Conservation (phyloP, 495 filamentous ascomycete species). For the Apodospora peruviana region DNA sequence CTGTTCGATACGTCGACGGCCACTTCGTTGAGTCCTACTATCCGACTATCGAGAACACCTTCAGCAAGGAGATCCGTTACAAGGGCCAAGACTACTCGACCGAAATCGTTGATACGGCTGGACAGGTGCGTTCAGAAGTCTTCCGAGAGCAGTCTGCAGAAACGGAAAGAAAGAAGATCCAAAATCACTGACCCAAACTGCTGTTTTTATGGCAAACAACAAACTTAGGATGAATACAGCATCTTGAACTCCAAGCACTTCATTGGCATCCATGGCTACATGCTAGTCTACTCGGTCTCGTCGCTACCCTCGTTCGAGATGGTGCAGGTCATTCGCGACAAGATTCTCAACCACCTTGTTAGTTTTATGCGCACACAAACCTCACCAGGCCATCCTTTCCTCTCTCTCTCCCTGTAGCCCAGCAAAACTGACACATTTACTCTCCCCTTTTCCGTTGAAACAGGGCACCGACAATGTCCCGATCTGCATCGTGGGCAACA, state of each 20-base stretch:
- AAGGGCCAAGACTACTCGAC: constrained; percentile 91
- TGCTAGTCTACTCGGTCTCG: constrained; percentile 93
- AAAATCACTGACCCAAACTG: too few relatives aligned
- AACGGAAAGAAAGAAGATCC: too few relatives aligned
- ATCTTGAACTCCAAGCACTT: constrained; percentile 98
- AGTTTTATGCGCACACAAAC: constrained; percentile 22
- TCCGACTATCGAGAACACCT: constrained; percentile 98
- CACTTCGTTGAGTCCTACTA: constrained; percentile 99
- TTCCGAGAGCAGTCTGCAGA: too few relatives aligned
- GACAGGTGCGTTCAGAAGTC: constrained; percentile 86
- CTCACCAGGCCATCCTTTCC: too few relatives aligned
- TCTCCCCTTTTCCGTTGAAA: background rate
- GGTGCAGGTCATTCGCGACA: constrained; percentile 89
- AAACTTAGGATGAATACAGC: constrained; percentile 89
- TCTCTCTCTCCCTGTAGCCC: too few relatives aligned
- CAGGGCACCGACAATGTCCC: constrained; percentile 91
- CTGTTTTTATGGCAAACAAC: too few relatives aligned
- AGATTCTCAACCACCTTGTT: constrained; percentile 95
- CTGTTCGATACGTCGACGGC: constrained; percentile 94
- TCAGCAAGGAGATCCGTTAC: constrained; percentile 87
- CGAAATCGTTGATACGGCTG: constrained; percentile 97
- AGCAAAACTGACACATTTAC: too few relatives aligned
- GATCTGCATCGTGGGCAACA: constrained; percentile 93
- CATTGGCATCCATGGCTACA: constrained; percentile 98
- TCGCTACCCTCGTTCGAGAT: constrained; percentile 95